Conservation (phyloP, 345 rosid species). For the Odontarrhena argentea region DNA sequence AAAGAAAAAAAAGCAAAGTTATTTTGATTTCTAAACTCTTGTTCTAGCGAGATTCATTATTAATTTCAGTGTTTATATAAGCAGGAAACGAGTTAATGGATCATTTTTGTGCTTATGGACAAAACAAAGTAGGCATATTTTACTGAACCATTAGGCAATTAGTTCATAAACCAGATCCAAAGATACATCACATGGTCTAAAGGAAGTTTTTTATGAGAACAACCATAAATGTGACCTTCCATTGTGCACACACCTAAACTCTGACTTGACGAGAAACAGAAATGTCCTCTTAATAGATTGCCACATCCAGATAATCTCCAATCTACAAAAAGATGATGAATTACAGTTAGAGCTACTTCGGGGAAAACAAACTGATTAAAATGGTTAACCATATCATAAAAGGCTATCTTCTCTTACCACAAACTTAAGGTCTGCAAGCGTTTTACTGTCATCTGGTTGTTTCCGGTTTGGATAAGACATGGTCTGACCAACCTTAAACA, state of each 20-base stretch:
- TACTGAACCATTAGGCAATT: slow-evolving; percentile 11
- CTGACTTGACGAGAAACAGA: slow-evolving; percentile 11
- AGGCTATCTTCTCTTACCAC: slow-evolving; percentile 50
- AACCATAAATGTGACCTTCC: slow-evolving; percentile 23
- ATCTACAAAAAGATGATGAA: slow-evolving; percentile 51
- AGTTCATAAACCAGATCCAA: slow-evolving; percentile 23
- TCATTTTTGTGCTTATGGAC: too few species aligned
- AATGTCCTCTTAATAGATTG: slow-evolving; percentile 43
- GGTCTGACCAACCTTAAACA: slow-evolving; percentile 76
- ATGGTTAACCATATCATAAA: not conserved
- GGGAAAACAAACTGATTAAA: not conserved
- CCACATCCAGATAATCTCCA: slow-evolving; percentile 94
- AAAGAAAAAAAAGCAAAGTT: too few species aligned
- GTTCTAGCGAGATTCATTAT: too few species aligned
- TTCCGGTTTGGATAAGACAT: slow-evolving; percentile 66
- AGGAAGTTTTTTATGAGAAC: slow-evolving; percentile 24
- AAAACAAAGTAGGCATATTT: too few species aligned
- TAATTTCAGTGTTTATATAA: too few species aligned
- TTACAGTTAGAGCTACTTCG: slow-evolving; percentile 16
- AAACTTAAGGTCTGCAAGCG: slow-evolving; percentile 74
- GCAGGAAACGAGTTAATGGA: too few species aligned
- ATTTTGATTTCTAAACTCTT: too few species aligned
- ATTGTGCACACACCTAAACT: slow-evolving; percentile 11
- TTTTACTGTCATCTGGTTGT: slow-evolving; percentile 72
- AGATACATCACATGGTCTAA: slow-evolving; percentile 29